Evolutionary conservation across 2,329 filamentous ascomycete species (phyloP), one percentile per base, ranked within the genome.

Genomic region (Penicillium olsonii): DNA sequence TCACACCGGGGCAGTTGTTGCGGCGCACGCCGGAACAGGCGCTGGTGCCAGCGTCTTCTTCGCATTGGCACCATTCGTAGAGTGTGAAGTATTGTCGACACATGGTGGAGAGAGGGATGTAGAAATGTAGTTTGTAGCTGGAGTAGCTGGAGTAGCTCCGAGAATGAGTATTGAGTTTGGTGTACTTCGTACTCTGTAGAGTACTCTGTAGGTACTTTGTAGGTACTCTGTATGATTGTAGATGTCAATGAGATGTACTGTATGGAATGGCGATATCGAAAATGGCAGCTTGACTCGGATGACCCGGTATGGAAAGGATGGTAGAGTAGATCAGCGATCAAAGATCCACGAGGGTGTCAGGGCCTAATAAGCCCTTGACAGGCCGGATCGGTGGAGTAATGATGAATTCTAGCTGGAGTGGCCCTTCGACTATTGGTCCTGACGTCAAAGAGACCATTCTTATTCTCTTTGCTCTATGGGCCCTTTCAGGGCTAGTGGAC

Each of bases 21-120:
- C 58, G 60, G 17, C 58, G 57, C 37, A 61, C 56, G 24, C 55
- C 54, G 10, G 64, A 50, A 35, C 69, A 72, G 37, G 63, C 44
- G 29, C 55, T 62, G 37, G 67, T 55, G 14, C 69, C 64, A 14
- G 64, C 63, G 22, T 69, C 63, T 56, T 68, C 63, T 59, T 71
- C 64, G 50, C 69, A 72, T 19, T 68, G 67, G 52, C 69, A 72
- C 67, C 67, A 72, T 45, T 62, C 63, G 53, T 72, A 72, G 3
- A 67, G 54, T 27, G 67, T 71, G 50, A 65, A 61, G 42, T 65
- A 69, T 60, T 70, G 65, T 40, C 65, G 68, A 40, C 69, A 72
- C 69, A 72, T 71, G 11, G 14, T 45, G 24, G 18, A 5, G 15
- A 10, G 19, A 4, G 35, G n/a, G 11, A 15, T 45, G 24, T 20